Base-by-base conservation (phyloP, 164 flowering plant species). In the Echeveria elegans region DNA sequence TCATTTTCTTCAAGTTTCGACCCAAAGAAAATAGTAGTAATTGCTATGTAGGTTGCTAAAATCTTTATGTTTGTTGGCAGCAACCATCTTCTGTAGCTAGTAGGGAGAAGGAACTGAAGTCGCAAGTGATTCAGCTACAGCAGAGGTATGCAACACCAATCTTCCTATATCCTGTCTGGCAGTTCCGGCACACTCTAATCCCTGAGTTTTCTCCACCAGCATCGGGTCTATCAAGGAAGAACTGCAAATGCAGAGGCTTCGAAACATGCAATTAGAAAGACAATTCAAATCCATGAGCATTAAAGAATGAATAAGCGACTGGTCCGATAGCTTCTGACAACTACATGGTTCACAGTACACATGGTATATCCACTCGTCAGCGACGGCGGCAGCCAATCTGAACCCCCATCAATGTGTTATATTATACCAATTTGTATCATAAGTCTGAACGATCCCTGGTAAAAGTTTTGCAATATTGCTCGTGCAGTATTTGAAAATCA, bases 81-180 rank as follows among this genome's bases (percentile, higher is more conserved):
- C 76, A 82, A 81, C 45, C 67, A 37, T 53, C 80, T n/a, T 73
- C 76, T 23, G 62, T 50, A 14, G 70, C 79, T 38, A 21, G 41
- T 15, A 76, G 72, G 72, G 85, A 82, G 65, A 76, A 68, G 65
- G 83, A 82, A 56, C 69, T 82, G 48, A 75, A 74, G 64, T 72
- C 77, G 41, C 76, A 68, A 65, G 45, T 73, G 69, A 69, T 65
- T 70, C 69, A 63, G 40, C 71, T 81, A 67, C 82, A 79, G 64
- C 77, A 77, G 50, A 81, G 84, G 82, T 81, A 75, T 18, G 18
- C 61, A 56, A 56, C 19, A 21, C 56, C 9, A n/a, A 50, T 19
- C 6, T 50, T 21, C 56, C 26, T 21, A 5, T 2, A n/a, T 50
- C 6, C 52, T 1, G 18, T 18, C 21, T 21, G 2, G 16, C 45